Base-by-base conservation (phyloP, 805 yeast genomes). In the Lipomyces yamadae region DNA sequence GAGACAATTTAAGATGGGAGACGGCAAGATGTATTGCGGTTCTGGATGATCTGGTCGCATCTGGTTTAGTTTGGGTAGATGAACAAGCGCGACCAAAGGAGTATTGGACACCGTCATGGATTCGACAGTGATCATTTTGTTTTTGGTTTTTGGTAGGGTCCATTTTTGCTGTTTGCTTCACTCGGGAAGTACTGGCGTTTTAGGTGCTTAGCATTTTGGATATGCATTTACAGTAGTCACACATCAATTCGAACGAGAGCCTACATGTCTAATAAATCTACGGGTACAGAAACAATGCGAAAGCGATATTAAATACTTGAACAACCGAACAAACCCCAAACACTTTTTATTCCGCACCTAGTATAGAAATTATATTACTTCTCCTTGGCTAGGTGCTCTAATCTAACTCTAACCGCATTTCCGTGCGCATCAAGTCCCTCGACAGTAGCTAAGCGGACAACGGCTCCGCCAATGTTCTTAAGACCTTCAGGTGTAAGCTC, bases 391-490 rank as follows among this genome's bases (percentile, higher is more conserved):
- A 91, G 80, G 76, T 90, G 89, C 72, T 88, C 91, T 91, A 95
- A 88, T 82, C 99, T 88, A 54, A 95, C 88, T 79, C 92, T 92
- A 60, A 95, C 97, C 5, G 99, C 98, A 75, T 92, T 91, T 79
- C 98, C 87, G 82, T 95, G 99, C 10, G 93, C 99, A 78, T 94
- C 98, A 67, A 95, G 84, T 2, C 99, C 99, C 81, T 95, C 99
- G 52, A 93, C 95, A 61, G 87, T 93, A 32, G 99, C 99, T 69
- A 95, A 85, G 50, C 91, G 87, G 94, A 94, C 94, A 24, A 95
- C 98, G 3, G 98, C 98, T 72, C 86, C 87, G n/a, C 99, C 99
- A 70, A 95, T 94, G 73, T 87, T 87, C 76, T 85, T 81, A 73
- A 95, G 84, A 30, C 99, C 99, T 77, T 88, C 85, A 64, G 89